Evolutionary conservation across 1,284 basidiomycete genomes (phyloP).

Genomic region (Ganoderma lingzhi): DNA sequence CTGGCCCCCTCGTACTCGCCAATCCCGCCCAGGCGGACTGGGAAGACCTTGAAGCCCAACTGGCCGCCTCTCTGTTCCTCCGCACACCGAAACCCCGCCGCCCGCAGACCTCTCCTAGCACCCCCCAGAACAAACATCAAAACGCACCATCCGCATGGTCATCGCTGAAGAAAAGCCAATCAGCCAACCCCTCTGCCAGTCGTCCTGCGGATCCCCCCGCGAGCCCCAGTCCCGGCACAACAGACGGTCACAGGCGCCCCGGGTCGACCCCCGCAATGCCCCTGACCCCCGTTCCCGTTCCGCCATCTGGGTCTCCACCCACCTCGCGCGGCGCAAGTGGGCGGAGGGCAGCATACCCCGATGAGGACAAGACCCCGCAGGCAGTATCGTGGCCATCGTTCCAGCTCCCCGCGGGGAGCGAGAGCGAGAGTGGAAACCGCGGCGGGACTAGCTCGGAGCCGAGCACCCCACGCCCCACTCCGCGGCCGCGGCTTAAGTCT

Average conservation of each 20-base stretch:
- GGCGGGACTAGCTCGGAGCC: constrained; percentile 25
- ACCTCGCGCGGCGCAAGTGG: neutral
- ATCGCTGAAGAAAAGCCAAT: neutral
- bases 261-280: constrained; percentile 22
- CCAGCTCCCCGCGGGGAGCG: constrained; percentile 2
- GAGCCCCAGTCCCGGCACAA: neutral
- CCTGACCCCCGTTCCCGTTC: constrained; percentile 12
- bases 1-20: constrained; percentile 31
- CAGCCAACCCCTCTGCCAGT: neutral
- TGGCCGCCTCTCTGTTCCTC: constrained; percentile 17
- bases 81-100: constrained; percentile 13
- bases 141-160: neutral
- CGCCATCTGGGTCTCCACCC: constrained; percentile 4
- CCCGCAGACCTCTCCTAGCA: constrained; percentile 20
- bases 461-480: constrained; percentile 24
- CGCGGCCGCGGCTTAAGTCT: constrained; percentile 28
- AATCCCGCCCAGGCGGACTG: constrained; percentile 24
- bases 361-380: constrained; percentile 10
- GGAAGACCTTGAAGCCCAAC: constrained; percentile 9
- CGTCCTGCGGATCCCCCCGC: neutral
- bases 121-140: constrained; percentile 4
- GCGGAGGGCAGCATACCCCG: neutral
- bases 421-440: neutral
- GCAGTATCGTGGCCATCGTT: constrained; percentile 14
- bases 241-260: constrained; percentile 17